Evolutionary conservation across 2,329 filamentous ascomycete species (phyloP).

Genomic region (Ophiostoma sp.): DNA sequence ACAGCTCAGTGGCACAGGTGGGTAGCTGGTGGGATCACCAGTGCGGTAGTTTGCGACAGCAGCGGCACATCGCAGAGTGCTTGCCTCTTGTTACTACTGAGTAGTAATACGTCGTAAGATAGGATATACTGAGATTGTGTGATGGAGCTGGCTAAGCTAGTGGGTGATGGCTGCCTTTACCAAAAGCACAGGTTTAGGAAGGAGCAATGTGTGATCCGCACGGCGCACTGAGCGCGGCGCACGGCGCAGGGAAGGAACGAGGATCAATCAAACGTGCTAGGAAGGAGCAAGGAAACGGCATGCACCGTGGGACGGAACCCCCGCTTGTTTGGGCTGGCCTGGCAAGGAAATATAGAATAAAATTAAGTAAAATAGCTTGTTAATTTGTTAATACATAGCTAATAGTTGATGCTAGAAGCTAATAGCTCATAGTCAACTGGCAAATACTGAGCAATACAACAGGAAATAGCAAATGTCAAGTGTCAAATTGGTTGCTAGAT

Average conservation of each 20-base stretch:
- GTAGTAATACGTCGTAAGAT: not conserved
- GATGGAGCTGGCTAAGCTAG: not conserved
- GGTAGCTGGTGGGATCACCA: not conserved
- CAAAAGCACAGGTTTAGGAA: not conserved
- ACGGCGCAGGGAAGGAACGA: conserved; percentile 8
- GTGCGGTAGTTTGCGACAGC: not conserved
- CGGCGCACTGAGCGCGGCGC: not conserved
- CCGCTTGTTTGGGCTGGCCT: conserved; percentile 14
- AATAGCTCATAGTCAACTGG: not conserved
- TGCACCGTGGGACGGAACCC: conserved; percentile 16
- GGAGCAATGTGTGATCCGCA: not conserved
- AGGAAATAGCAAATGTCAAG: not conserved
- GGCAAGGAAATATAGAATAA: not conserved
- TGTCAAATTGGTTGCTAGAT: conserved; percentile 4
- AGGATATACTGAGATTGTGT: not conserved
- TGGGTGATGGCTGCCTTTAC: not conserved
- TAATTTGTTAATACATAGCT: not conserved
- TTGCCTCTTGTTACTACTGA: not conserved
- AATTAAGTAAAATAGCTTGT: not conserved
- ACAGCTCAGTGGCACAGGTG: not conserved
- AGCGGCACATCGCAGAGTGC: not conserved
- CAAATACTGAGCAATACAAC: too few relatives aligned
- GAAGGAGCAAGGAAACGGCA: conserved; percentile 5
- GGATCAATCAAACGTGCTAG: not conserved
- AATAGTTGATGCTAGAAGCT: not conserved